Percentiles rank a stretch among this genome's conserved stretches.
These are phyloP conservation scores for Silene uniflora DNA, from an alignment of 148 eudicot genomes.

Conservation along the genomic window DNA sequence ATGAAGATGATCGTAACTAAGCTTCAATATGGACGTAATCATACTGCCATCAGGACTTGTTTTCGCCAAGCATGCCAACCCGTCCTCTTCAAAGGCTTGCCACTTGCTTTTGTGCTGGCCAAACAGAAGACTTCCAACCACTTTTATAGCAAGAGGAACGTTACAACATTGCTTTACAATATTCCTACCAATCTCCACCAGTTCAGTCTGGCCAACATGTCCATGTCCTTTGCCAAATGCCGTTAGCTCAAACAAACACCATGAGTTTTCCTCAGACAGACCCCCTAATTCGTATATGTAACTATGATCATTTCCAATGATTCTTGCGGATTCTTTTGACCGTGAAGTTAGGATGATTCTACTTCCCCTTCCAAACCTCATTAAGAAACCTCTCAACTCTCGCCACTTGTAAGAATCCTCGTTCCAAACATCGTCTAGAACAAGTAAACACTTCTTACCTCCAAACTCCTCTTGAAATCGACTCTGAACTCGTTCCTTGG, in stretches of 20 bases:
- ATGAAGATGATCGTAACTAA: slow-evolving; percentile 13
- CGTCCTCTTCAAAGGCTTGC: slow-evolving; percentile 1
- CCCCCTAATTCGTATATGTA: background rate
- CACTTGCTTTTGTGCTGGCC: slow-evolving; percentile 8
- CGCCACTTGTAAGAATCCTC: slow-evolving; percentile 19
- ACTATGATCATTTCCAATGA: background rate
- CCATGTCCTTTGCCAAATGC: slow-evolving; percentile 11
- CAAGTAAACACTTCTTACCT: slow-evolving; percentile 17
- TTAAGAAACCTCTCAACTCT: background rate
- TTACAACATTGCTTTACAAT: slow-evolving; percentile 25
- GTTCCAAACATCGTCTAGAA: slow-evolving; percentile 30
- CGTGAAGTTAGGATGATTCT: slow-evolving; percentile 30
- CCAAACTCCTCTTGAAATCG: background rate
- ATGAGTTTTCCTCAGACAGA: slow-evolving; percentile 11
- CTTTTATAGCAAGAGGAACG: slow-evolving; percentile 28
- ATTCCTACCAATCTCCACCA: slow-evolving; percentile 15
- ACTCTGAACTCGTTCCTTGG: background rate
- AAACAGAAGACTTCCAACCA: slow-evolving; percentile 20
- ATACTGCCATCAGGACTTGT: background rate
- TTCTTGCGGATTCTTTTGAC: background rate
- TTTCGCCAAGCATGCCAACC: background rate
- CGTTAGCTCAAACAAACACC: slow-evolving; percentile 21
- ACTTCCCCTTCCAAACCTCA: slow-evolving; percentile 3
- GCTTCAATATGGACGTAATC: slow-evolving; percentile 19
- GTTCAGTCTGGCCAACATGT: background rate